Evolutionary conservation across 2,329 filamentous ascomycete species (phyloP), one percentile per base, ranked within the genome.

Genomic region (Xylariales sp.): DNA sequence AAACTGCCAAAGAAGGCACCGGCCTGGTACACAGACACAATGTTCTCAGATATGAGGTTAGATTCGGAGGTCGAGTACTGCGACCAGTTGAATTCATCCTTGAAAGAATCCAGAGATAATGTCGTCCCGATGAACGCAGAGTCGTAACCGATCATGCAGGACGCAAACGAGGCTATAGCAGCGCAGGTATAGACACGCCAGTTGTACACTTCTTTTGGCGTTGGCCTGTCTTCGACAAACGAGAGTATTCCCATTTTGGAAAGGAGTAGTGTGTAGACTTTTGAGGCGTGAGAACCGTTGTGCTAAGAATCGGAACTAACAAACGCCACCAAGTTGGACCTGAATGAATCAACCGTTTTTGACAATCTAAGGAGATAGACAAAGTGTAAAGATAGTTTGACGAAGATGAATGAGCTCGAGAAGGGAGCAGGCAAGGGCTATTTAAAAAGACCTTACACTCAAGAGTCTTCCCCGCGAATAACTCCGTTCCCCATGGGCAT

Each of bases 41-140:
- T 67, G 42, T 76, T 69, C 47, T 61, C 65, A 5, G 60, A 64
- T 11, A 68, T 56, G 21, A 59, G 55, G 35, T 62, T 62, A 29
- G 57, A 50, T n/a, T 65, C 54, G 5, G 50, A 42, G 13, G 53
- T 49, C 10, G 50, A 55, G 43, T 67, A 61, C n/a, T n/a, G n/a
- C n/a, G n/a, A n/a, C n/a, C n/a, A n/a, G 8, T 57, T 55, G 41
- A 69, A 69, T 43, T 70, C 70, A 11, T 52, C 46, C 45, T 65
- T 61, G 57, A 77, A 76, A 41, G 62, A 66, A 14, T 60, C 46
- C 18, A 67, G 69, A 3, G 69, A 62, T 38, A 76, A 74, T 0
- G 72, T 76, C 1, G 70, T 74, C 4, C 73, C 73, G 16, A 76
- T 66, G 52, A 76, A 76, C 12, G 71, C 69, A 4, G 65, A 67